Evolutionary conservation across 177 flowering plant genomes (phyloP).

Genomic region (Vitis hybrid): DNA sequence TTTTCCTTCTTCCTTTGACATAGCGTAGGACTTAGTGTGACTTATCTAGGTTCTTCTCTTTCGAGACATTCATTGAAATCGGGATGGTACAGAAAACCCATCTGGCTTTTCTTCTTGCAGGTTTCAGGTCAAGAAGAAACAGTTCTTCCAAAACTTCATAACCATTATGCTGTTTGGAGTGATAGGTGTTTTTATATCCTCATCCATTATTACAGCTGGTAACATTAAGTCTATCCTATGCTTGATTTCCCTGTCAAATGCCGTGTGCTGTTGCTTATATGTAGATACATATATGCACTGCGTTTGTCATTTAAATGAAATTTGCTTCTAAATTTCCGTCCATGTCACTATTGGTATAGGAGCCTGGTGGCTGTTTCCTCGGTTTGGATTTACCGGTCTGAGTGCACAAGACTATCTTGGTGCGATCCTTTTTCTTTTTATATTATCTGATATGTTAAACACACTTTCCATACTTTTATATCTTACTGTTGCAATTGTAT

Average conservation of each 20-base stretch:
- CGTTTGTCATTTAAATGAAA: not conserved
- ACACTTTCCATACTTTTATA: not conserved
- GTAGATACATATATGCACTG: not conserved
- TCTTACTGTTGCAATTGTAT: constrained; percentile 1
- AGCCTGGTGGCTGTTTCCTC: constrained; percentile 77
- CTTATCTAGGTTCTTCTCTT: not conserved
- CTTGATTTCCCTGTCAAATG: not conserved
- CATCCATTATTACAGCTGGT: constrained; percentile 67
- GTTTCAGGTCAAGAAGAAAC: constrained; percentile 95
- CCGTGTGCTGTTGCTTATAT: not conserved
- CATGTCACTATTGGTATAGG: constrained; percentile 45
- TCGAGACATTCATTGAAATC: not conserved
- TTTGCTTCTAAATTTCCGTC: not conserved
- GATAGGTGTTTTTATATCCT: constrained; percentile 77
- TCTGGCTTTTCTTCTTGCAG: constrained; percentile 29
- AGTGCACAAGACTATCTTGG: constrained; percentile 68
- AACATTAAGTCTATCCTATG: constrained; percentile 4
- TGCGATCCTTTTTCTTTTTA: constrained; percentile 21
- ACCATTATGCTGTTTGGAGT: constrained; percentile 85
- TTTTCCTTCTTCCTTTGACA: not conserved
- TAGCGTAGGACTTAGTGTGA: no score
- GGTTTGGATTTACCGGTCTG: constrained; percentile 57
- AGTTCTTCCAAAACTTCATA: constrained; percentile 83
- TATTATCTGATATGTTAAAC: not conserved
- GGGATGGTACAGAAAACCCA: not conserved